phyloP scores from a whole-genome alignment of 192 early-diverging fungal genomes.

The Umbelopsis sp. region DNA sequence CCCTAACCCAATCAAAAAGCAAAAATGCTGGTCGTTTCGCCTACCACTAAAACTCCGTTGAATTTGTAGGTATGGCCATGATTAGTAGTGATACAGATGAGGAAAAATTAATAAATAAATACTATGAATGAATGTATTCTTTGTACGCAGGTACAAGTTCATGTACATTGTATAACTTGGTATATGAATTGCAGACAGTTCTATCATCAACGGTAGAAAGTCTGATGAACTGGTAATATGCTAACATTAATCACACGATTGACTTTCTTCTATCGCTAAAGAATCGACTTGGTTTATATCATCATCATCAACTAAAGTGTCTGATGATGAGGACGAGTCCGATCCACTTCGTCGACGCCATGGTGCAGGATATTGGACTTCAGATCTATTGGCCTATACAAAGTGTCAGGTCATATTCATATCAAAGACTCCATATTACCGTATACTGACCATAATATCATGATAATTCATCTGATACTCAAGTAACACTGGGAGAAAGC shows the following conservation, averaged over 20 bases:
- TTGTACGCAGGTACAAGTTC: neutral
- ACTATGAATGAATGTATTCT: neutral
- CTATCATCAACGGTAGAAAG: too few relatives aligned
- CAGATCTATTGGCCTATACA: neutral
- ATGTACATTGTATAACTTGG: neutral
- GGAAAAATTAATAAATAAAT: too few relatives aligned
- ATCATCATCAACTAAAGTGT: neutral
- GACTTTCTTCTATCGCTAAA: neutral
- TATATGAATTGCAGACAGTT: neutral
- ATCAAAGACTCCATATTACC: neutral
- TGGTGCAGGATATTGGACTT: neutral
- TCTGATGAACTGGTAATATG: too few relatives aligned
- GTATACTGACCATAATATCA: conserved; percentile 3
- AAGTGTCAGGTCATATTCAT: neutral
- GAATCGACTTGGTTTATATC: neutral
- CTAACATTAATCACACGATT: neutral
- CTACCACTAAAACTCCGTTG: too few relatives aligned
- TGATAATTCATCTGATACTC: conserved; percentile 71
- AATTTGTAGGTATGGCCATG: too few relatives aligned
- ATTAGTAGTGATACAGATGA: too few relatives aligned
- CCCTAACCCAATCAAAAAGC: conserved; percentile 4
- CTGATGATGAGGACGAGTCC: conserved; percentile 4
- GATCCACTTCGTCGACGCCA: neutral
- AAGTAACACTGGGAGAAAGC: conserved; percentile 79
- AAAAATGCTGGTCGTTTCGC: too few relatives aligned